phyloP scores from a whole-genome alignment of 495 filamentous ascomycete species.

The Baudoinia panamericana region DNA sequence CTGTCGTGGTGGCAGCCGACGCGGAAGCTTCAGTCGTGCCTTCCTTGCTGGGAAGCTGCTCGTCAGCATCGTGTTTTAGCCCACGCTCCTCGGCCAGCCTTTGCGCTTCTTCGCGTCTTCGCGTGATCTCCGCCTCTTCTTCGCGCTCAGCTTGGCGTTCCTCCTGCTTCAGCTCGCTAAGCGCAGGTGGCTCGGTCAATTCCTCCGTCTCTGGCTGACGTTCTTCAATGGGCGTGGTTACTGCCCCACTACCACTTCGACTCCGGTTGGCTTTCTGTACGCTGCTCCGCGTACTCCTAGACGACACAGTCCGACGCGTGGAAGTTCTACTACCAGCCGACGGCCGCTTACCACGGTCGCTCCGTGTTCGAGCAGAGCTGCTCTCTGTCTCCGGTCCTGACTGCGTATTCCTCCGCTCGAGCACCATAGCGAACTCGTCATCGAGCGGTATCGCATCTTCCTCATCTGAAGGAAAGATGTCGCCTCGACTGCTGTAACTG shows the following conservation, averaged over 20 bases:
- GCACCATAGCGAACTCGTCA: constrained; percentile 77
- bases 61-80: constrained; percentile 26
- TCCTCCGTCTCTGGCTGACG: neutral
- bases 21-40: constrained; percentile 2
- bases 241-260: constrained; percentile 21
- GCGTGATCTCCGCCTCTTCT: constrained; percentile 58
- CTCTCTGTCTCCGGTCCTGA: constrained; percentile 49
- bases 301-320: constrained; percentile 22
- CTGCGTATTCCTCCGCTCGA: constrained; percentile 44
- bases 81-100: constrained; percentile 60
- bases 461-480: constrained; percentile 84
- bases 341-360: constrained; percentile 25
- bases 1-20: neutral
- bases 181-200: constrained; percentile 36
- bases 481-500: constrained; percentile 81
- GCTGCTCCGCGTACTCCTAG: constrained; percentile 25
- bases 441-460: constrained; percentile 88
- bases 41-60: constrained; percentile 13
- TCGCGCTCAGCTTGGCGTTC: constrained; percentile 53
- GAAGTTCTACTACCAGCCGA: constrained; percentile 26
- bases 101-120: constrained; percentile 57
- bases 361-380: constrained; percentile 50
- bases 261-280: constrained; percentile 14
- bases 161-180: constrained; percentile 63
- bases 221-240: constrained; percentile 16